These are phyloP conservation scores for Cunninghamia lanceolata DNA, from an alignment of 75 land plant genomes.

Conservation along the genomic window DNA sequence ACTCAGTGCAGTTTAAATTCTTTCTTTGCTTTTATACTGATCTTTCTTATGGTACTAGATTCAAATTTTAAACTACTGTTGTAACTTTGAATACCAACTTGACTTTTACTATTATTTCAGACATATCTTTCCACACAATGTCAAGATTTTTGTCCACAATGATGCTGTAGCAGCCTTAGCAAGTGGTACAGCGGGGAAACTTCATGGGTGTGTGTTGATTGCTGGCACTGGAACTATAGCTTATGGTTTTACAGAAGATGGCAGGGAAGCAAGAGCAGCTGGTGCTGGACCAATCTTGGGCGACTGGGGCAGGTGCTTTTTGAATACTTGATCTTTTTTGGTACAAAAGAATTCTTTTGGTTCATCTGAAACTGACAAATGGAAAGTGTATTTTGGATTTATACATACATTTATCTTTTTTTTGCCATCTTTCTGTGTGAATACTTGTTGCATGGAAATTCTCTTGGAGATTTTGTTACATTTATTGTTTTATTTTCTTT, in stretches of 20 bases:
- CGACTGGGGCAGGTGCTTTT: constrained; percentile 89
- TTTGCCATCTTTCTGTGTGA: neutral
- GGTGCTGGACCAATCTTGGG: constrained; percentile 93
- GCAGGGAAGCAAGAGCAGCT: constrained; percentile 77
- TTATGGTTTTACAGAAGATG: constrained; percentile 81
- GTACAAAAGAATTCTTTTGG: neutral
- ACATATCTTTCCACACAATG: constrained; percentile 67
- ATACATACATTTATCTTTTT: neutral
- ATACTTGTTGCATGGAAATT: neutral
- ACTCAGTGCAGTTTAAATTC: neutral
- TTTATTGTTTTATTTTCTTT: neutral
- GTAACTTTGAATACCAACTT: neutral
- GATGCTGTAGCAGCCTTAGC: constrained; percentile 96
- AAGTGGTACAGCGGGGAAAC: constrained; percentile 89
- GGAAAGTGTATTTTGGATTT: constrained; percentile 5
- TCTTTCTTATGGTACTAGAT: neutral
- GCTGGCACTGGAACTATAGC: constrained; percentile 93
- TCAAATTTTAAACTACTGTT: neutral
- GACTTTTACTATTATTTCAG: constrained; percentile 27
- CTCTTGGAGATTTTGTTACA: neutral
- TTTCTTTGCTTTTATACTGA: neutral
- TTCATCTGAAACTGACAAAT: neutral
- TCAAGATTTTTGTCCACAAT: constrained; percentile 70
- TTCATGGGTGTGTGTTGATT: constrained; percentile 89
- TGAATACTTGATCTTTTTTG: constrained; percentile 1